Percentiles rank a stretch among this genome's conserved stretches.
Evolutionary conservation across 73 alveolate genomes (phyloP).

Genomic region (Halteria grandinella): DNA sequence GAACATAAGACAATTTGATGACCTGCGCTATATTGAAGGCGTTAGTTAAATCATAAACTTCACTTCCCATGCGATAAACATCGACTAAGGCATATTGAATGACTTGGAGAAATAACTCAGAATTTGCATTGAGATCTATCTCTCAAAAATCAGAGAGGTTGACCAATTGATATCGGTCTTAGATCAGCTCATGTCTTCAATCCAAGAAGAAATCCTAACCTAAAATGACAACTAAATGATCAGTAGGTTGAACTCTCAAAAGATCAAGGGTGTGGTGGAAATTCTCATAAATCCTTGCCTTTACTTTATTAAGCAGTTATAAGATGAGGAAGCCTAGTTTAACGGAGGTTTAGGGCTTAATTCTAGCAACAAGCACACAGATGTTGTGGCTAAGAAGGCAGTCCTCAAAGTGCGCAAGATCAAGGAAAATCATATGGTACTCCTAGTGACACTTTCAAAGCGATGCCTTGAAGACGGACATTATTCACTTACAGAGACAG

Average conservation of each 20-base stretch:
- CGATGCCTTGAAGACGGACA: conserved; percentile 47
- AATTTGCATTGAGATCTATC: conserved; percentile 27
- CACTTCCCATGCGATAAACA: neutral
- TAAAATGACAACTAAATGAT: conserved; percentile 16
- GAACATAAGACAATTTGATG: conserved; percentile 15
- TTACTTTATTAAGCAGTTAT: too few relatives aligned
- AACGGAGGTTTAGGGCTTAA: too few relatives aligned
- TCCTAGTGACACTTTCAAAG: conserved; percentile 6
- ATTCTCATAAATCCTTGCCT: neutral
- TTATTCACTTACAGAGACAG: neutral
- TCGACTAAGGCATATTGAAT: neutral
- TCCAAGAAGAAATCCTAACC: conserved; percentile 25
- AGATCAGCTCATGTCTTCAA: neutral
- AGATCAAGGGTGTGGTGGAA: neutral
- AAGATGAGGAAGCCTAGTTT: too few relatives aligned
- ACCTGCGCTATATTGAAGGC: neutral
- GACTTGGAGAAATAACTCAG: conserved; percentile 21
- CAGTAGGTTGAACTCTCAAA: too few relatives aligned
- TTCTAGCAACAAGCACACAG: too few relatives aligned
- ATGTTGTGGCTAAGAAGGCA: too few relatives aligned
- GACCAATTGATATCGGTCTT: neutral
- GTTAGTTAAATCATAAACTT: neutral
- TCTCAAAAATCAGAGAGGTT: conserved; percentile 14
- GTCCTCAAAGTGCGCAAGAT: conserved; percentile 1
- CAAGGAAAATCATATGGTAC: conserved; percentile 9